Evolutionary conservation across 345 rosid species (phyloP), one percentile per base, ranked within the genome.

Genomic region (Arabidopsis thaliana): DNA sequence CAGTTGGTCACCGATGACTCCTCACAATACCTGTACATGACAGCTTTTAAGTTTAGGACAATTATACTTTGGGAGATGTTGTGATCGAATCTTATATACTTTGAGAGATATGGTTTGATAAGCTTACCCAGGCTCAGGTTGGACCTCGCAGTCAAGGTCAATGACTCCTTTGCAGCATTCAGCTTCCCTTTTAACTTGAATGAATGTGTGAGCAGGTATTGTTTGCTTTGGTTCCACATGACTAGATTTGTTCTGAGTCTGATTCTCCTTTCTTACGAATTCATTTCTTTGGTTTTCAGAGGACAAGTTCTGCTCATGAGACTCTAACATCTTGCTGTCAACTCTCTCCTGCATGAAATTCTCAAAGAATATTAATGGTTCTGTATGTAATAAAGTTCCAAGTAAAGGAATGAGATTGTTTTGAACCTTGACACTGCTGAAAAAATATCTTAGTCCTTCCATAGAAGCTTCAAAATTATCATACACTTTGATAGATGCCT

Each of bases 391-490:
- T 78, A 40, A 63, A 50, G 16, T 65, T 71, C 55, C 40, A 38
- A 20, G 45, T 61, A 48, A 60, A 69, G 70, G 50, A 34, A 68
- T 59, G 51, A 41, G 36, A 71, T 37, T 36, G 41, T 71, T 51
- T 38, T 45, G 37, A 61, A 94, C 98, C 99, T 92, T 89, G 79
- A 72, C 90, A 83, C 76, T 88, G 73, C 79, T 80, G 86, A 92
- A 95, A 83, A 89, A 92, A 3, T 85, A 85, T 77, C 78, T 81
- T 65, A 92, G 77, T 56, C 79, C 91, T 71, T 90, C 88, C 53
- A 92, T 70, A 6, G 97, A 83, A 48, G 13, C 38, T 64, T 83
- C 86, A 78, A 88, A 94, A 81, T 71, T 84, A 53, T 85, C 92
- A 65, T 85, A 83, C 67, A 78, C 79, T 67, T 81, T 82, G 64